Evolutionary conservation across 148 eudicot genomes (phyloP), one percentile per base, ranked within the genome.

Genomic region (Oxyria digyna): DNA sequence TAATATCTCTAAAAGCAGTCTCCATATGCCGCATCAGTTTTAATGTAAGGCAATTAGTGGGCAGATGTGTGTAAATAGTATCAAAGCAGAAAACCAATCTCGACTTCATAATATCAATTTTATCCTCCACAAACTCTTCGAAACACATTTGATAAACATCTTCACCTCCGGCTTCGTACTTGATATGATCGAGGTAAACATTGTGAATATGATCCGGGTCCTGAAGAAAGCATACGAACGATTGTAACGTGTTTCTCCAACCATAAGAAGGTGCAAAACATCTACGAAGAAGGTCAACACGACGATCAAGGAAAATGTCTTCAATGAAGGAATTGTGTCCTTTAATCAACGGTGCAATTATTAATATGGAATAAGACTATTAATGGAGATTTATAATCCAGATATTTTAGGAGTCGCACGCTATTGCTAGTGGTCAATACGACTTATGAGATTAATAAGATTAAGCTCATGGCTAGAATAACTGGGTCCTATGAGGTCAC

Each of bases 61-160:
- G 97, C 49, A 91, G 42, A 50, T 91, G 91, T 8, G 87, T 91
- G 66, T 54, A 80, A 45, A 88, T 64, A 72, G 72, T 81, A 27
- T 46, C 48, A 4, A 70, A 42, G 45, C 74, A 74, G 57, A 29
- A 67, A 26, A 31, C 46, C 48, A 91, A 55, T 45, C 3, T 13
- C n/a, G 46, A 54, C 45, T 70, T 75, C 13, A 84, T n/a, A 3
- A 32, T 11, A 38, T 33, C 38, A 40, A 81, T 80, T 20, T 46
- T 77, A 12, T 18, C 74, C 10, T 8, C 24, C 18, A 78, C 41
- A 66, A 81, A 86, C 35, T 71, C 75, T 23, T 66, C 63, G 20
- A 46, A 76, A 15, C 31, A 54, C 62, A 12, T 69, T 9, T 21
- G 4, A 14, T 38, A 40, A 10, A 24, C 6, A 1, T 20, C 14